phyloP scores from a whole-genome alignment of 2,329 filamentous ascomycete genomes.

The Huntiella moniliformis region DNA sequence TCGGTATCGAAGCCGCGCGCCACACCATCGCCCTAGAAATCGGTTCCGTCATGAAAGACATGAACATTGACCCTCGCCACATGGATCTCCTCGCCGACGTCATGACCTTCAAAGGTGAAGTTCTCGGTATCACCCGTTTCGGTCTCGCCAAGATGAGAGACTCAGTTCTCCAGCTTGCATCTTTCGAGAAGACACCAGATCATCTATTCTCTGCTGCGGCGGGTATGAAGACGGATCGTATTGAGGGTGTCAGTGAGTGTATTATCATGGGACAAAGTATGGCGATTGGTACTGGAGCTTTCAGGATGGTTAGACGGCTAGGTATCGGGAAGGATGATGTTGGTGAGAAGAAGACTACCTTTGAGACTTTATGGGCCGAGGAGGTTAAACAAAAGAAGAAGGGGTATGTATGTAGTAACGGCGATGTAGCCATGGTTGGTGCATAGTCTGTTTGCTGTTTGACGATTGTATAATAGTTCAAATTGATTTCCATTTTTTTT shows the following conservation, averaged over 20 bases:
- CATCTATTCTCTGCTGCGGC: slow-evolving; percentile 91
- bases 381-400: slow-evolving; percentile 9
- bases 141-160: slow-evolving; percentile 94
- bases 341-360: slow-evolving; percentile 40
- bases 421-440: slow-evolving; percentile 10
- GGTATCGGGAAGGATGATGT: slow-evolving; percentile 45
- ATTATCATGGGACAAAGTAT: slow-evolving; percentile 98
- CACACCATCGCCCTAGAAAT: slow-evolving; percentile 83
- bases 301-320: slow-evolving; percentile 68
- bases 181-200: slow-evolving; percentile 95
- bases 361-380: slow-evolving; percentile 46
- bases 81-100: slow-evolving; percentile 95
- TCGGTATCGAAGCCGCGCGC: slow-evolving; percentile 89
- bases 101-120: slow-evolving; percentile 97
- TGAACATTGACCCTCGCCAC: slow-evolving; percentile 92
- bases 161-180: slow-evolving; percentile 78
- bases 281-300: slow-evolving; percentile 74
- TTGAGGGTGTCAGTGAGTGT: slow-evolving; percentile 87
- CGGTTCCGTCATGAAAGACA: slow-evolving; percentile 69
- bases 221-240: slow-evolving; percentile 75
- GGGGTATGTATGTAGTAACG: slow-evolving; percentile 1
- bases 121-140: slow-evolving; percentile 90
- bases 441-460: not conserved
- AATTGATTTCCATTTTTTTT: not conserved
- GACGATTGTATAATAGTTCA: not conserved